Evolutionary conservation across 2,329 filamentous ascomycete species (phyloP).

Genomic region (Botryotinia calthae): DNA sequence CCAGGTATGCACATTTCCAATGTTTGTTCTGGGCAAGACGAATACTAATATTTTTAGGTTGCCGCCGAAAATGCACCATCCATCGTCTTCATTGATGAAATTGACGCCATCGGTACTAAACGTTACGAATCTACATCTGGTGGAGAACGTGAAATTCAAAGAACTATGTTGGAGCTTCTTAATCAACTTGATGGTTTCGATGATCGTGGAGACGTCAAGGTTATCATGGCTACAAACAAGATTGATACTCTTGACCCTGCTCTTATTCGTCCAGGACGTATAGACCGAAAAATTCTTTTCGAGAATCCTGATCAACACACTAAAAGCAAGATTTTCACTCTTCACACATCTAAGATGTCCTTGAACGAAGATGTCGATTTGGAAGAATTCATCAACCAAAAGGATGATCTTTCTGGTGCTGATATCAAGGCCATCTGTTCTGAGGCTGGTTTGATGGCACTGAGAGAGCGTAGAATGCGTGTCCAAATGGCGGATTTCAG

Average conservation of each 20-base stretch:
- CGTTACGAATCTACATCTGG: constrained; percentile 97
- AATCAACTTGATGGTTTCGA: constrained; percentile 99
- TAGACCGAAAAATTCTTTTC: constrained; percentile 92
- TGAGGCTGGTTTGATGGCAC: constrained; percentile 89
- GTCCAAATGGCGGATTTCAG: constrained; percentile 99
- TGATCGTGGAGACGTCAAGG: constrained; percentile 97
- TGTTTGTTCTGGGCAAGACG: not conserved
- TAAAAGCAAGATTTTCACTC: constrained; percentile 93
- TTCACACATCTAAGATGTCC: constrained; percentile 99
- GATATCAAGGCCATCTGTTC: constrained; percentile 99
- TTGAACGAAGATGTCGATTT: constrained; percentile 95
- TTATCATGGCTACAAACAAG: constrained; percentile 99
- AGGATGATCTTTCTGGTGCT: constrained; percentile 94
- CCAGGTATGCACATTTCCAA: constrained; percentile 54
- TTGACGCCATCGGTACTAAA: constrained; percentile 98
- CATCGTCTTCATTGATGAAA: constrained; percentile 99
- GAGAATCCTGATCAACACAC: constrained; percentile 77
- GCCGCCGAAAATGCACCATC: constrained; percentile 94
- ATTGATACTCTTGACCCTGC: constrained; percentile 97
- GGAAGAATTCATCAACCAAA: constrained; percentile 97
- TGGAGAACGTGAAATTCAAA: constrained; percentile 94
- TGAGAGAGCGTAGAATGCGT: constrained; percentile 93
- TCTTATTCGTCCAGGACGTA: constrained; percentile 93
- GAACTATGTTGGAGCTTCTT: constrained; percentile 96
- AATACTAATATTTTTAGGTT: constrained; percentile 52